Evolutionary conservation across 2,329 filamentous ascomycete species (phyloP).

Genomic region (Colletotrichum liaoningense): DNA sequence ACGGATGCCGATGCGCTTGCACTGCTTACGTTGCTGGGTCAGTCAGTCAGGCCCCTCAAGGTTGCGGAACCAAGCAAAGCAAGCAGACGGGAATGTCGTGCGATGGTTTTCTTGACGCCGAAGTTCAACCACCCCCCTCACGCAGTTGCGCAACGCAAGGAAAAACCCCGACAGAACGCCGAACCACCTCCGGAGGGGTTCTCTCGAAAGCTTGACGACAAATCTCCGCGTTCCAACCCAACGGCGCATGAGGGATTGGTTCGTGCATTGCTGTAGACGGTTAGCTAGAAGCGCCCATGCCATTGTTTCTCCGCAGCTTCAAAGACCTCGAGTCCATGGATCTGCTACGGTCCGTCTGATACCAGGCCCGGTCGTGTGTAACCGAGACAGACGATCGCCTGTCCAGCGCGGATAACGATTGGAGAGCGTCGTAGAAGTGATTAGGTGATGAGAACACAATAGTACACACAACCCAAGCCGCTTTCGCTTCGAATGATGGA

Average conservation of each 20-base stretch:
- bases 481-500: slow-evolving; percentile 16
- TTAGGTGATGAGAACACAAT: slow-evolving; percentile 21
- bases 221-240: slow-evolving; percentile 31
- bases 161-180: slow-evolving; percentile 32
- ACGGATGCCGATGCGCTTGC: slow-evolving; percentile 3
- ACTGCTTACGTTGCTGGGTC: neutral
- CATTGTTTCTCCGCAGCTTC: slow-evolving; percentile 12
- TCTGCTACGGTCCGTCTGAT: neutral
- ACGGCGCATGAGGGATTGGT: slow-evolving; percentile 15
- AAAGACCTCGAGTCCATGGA: neutral
- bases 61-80: neutral
- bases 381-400: slow-evolving; percentile 1
- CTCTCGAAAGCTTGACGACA: slow-evolving; percentile 31
- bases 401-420: slow-evolving; percentile 5
- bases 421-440: neutral
- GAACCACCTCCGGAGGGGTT: slow-evolving; percentile 27
- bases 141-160: neutral
- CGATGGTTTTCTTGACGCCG: neutral
- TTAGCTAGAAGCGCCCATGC: neutral
- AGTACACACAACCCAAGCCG: neutral
- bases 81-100: neutral
- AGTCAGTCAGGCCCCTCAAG: neutral
- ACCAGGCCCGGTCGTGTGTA: slow-evolving; percentile 10
- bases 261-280: neutral
- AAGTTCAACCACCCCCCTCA: slow-evolving; percentile 23